Percentiles rank a stretch among this genome's conserved stretches.
These are phyloP conservation scores for Xylaria sp. DNA, from an alignment of 2,329 filamentous ascomycete species.

Conservation along the genomic window DNA sequence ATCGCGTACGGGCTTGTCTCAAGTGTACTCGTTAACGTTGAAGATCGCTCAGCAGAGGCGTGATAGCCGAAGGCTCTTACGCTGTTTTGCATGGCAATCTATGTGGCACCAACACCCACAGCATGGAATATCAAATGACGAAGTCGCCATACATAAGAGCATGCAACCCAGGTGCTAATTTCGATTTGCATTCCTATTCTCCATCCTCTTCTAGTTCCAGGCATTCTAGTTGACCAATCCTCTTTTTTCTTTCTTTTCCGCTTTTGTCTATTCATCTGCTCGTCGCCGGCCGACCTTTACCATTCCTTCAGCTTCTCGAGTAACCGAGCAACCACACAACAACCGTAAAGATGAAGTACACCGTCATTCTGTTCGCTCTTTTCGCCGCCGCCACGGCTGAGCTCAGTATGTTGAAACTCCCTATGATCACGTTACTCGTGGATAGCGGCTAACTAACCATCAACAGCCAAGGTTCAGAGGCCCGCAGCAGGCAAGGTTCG, in stretches of 20 bases:
- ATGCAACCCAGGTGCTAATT: slow-evolving; percentile 13
- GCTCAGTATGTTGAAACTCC: slow-evolving; percentile 30
- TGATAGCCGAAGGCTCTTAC: slow-evolving; percentile 9
- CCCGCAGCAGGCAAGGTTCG: slow-evolving; percentile 36
- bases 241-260: slow-evolving; percentile 31
- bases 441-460: slow-evolving; percentile 10
- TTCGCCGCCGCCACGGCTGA: slow-evolving; percentile 50
- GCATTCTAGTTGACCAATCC: slow-evolving; percentile 28
- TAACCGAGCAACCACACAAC: slow-evolving; percentile 28
- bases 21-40: slow-evolving; percentile 28
- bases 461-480: neutral
- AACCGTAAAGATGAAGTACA: slow-evolving; percentile 57
- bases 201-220: slow-evolving; percentile 31
- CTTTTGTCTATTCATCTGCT: slow-evolving; percentile 40
- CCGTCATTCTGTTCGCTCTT: slow-evolving; percentile 50
- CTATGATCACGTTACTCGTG: neutral
- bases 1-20: slow-evolving; percentile 24
- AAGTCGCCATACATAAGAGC: slow-evolving; percentile 31
- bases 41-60: slow-evolving; percentile 26
- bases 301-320: slow-evolving; percentile 32
- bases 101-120: slow-evolving; percentile 5
- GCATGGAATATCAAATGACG: slow-evolving; percentile 6
- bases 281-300: slow-evolving; percentile 57
- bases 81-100: slow-evolving; percentile 12
- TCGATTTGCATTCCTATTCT: slow-evolving; percentile 22